These are phyloP conservation scores for Cyclanthera cordifolia DNA, from an alignment of 306 rosid species.

Conservation along the genomic window DNA sequence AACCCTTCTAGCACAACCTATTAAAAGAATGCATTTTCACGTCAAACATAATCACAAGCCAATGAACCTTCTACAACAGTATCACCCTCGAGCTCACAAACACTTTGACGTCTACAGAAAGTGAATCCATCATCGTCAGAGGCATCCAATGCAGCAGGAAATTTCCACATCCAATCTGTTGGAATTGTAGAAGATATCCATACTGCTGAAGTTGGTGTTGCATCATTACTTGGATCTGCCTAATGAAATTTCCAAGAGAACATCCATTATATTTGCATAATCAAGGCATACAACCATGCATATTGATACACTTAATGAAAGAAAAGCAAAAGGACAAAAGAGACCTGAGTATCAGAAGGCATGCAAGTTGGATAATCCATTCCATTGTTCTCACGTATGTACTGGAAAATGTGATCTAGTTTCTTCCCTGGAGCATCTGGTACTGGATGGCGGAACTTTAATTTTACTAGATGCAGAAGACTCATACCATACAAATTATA, in stretches of 20 bases:
- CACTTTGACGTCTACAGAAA: constrained; percentile 52
- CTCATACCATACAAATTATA: constrained; percentile 80
- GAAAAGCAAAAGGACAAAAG: constrained; percentile 6
- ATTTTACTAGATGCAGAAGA: constrained; percentile 59
- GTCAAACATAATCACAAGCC: constrained; percentile 10
- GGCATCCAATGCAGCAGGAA: constrained; percentile 26
- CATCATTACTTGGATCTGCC: constrained; percentile 41
- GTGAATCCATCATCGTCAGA: constrained; percentile 28
- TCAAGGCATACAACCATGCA: constrained; percentile 5
- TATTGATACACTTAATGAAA: neutral
- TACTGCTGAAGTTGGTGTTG: constrained; percentile 30
- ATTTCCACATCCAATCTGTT: constrained; percentile 53
- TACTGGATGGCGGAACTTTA: constrained; percentile 67
- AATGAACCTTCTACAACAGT: constrained; percentile 62
- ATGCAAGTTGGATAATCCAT: constrained; percentile 29
- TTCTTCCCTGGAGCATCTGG: constrained; percentile 35
- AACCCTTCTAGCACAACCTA: neutral
- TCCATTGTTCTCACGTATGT: constrained; percentile 12
- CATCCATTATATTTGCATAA: constrained; percentile 15
- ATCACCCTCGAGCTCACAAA: constrained; percentile 89
- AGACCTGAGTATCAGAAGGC: constrained; percentile 27
- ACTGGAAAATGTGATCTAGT: constrained; percentile 21
- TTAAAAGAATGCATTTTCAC: neutral
- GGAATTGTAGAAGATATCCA: constrained; percentile 58
- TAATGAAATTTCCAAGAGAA: constrained; percentile 28